Conservation (phyloP, 2,329 filamentous ascomycete species). For the Ascosphaera apis region DNA sequence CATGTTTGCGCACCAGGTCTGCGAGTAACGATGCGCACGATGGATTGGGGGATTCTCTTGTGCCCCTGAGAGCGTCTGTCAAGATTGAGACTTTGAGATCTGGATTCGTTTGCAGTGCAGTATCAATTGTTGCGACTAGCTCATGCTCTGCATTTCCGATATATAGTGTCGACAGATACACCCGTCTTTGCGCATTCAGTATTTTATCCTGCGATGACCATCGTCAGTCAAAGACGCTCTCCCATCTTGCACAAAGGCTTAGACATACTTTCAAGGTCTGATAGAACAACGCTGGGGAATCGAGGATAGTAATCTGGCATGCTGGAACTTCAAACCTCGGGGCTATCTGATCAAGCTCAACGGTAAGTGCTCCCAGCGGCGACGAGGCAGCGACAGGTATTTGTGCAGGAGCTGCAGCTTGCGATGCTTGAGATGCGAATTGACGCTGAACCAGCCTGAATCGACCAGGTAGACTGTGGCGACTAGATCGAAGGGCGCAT, state of each 20-base stretch:
- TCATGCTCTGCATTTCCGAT: conserved; percentile 87
- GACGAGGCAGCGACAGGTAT: conserved; percentile 13
- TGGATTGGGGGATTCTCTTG: conserved; percentile 62
- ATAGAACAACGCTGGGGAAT: conserved; percentile 74
- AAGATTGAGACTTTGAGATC: conserved; percentile 65
- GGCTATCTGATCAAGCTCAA: conserved; percentile 67
- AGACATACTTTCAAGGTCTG: conserved; percentile 53
- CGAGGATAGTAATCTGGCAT: conserved; percentile 56
- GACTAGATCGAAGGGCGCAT: conserved; percentile 14
- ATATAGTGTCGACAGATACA: conserved; percentile 91
- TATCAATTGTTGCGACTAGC: conserved; percentile 54
- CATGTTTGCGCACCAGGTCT: conserved; percentile 66
- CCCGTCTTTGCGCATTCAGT: conserved; percentile 47
- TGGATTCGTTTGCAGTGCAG: conserved; percentile 51
- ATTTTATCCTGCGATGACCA: conserved; percentile 44
- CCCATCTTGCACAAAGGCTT: background rate
- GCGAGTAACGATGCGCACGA: conserved; percentile 77
- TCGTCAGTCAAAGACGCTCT: conserved; percentile 5
- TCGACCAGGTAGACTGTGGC: too few species aligned
- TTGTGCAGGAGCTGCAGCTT: conserved; percentile 7
- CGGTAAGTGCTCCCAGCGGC: conserved; percentile 36
- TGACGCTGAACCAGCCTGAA: conserved; percentile 15
- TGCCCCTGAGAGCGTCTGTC: conserved; percentile 77
- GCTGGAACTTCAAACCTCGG: conserved; percentile 75
- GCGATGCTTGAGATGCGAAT: conserved; percentile 14